Evolutionary conservation across 169 alveolate species (phyloP), one percentile per base, ranked within the genome.

Genomic region (Plasmodium yoelii): DNA sequence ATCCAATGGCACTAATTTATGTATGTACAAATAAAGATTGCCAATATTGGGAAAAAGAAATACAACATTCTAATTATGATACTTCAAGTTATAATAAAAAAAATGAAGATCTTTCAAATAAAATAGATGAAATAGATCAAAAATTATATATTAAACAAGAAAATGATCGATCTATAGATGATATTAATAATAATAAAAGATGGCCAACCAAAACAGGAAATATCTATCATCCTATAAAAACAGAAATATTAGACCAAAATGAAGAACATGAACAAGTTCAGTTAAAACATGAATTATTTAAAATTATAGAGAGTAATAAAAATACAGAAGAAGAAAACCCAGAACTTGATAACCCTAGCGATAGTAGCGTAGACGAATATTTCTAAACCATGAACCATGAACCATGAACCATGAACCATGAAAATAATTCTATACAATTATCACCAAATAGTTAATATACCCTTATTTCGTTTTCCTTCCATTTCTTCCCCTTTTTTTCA

Each of bases 1-100:
- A 96, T 39, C 98, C 98, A 12, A 96, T 96, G 98, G 95, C 96
- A 42, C 94, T 96, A 13, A 98, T 96, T 15, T 96, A 93, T 86
- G 98, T 96, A 15, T 96, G 98, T 94, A 90, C 93, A 47, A 93
- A 93, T 55, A 89, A 93, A 15, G 96, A 95, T 15, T 93, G 96
- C 26, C 94, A 92, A 12, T 92, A 92, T 65, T 93, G 94, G 94
- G 92, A 71, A 13, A 93, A 93, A 73, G 77, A 75, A 42, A 64
- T 64, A 8, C 96, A 93, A 88, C 22, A 24, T n/a, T 59, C 61
- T 19, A 92, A 86, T 49, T 88, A 90, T 19, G 94, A 90, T 10
- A 84, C 19, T 57, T 24, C n/a, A 57, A 47, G n/a, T 63, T 39
- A 19, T 46, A 75, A 8, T 22, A 24, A 34, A 3, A 34, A 34